phyloP scores from a whole-genome alignment of 2,329 filamentous ascomycete genomes.

The Celoporthe dispersa region DNA sequence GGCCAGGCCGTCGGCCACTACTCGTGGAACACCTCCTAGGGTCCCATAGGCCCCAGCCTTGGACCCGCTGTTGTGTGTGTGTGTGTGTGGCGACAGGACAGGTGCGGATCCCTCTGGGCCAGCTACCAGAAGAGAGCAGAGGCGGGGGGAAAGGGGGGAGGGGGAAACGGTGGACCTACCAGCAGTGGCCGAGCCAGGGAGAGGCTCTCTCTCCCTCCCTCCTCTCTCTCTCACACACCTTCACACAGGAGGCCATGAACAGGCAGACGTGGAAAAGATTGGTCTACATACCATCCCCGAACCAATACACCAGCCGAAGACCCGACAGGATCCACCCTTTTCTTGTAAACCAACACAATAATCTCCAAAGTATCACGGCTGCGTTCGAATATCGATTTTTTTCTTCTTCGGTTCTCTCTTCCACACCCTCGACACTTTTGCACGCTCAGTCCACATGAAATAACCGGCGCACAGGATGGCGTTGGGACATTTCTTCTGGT shows the following conservation, averaged over 20 bases:
- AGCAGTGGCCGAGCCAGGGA: not conserved
- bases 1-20: constrained; percentile 56
- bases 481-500: constrained; percentile 25
- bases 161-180: not conserved
- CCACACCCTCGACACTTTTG: not conserved
- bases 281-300: not conserved
- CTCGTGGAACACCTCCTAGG: constrained; percentile 58
- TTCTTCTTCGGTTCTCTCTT: not conserved
- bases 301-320: not conserved
- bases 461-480: constrained; percentile 26
- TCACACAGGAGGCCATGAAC: not conserved
- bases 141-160: no score
- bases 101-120: no score
- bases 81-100: not conserved
- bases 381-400: constrained; percentile 24
- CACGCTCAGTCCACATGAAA: constrained; percentile 13
- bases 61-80: not conserved
- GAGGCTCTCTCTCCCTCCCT: not conserved
- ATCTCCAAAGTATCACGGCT: not conserved
- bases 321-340: not conserved
- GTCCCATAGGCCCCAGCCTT: no score
- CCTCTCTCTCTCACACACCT: not conserved
- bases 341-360: constrained; percentile 21
- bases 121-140: no score
- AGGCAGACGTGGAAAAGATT: no score